Evolutionary conservation across 176 grass and related monocot species (phyloP).

Genomic region (Avena eriantha): DNA sequence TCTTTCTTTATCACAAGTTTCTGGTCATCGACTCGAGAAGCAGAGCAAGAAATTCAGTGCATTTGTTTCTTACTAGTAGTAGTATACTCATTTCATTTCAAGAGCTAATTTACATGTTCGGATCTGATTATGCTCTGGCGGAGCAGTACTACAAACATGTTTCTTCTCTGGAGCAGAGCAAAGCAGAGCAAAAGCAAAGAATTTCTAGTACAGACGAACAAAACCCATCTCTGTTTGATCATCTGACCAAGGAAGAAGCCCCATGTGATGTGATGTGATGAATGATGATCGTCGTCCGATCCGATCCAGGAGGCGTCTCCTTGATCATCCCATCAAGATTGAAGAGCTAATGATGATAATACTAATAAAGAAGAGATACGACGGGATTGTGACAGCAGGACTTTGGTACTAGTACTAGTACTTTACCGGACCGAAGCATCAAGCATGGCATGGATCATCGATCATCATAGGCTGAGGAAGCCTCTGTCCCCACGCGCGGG

Average conservation of each 20-base stretch:
- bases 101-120: slow-evolving; percentile 23
- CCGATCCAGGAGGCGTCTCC: slow-evolving; percentile 12
- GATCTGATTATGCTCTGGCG: not conserved
- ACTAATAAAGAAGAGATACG: not conserved
- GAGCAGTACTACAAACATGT: not conserved
- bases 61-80: not conserved
- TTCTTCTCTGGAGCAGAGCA: not conserved
- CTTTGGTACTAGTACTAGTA: slow-evolving; percentile 25
- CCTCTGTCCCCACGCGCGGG: slow-evolving; percentile 35
- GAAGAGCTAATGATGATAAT: not conserved
- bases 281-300: not conserved
- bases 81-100: not conserved
- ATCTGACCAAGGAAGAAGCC: slow-evolving; percentile 31
- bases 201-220: slow-evolving; percentile 42
- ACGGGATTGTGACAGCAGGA: not conserved
- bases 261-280: not conserved
- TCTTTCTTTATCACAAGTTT: not conserved
- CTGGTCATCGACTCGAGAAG: no score
- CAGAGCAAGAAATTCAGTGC: not conserved
- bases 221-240: slow-evolving; percentile 41
- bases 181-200: not conserved
- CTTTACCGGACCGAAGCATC: slow-evolving; percentile 34
- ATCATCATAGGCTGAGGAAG: slow-evolving; percentile 47
- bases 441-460: not conserved
- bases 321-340: slow-evolving; percentile 46